Conservation (phyloP, 164 flowering plant genomes). For the Berberis vulgaris region DNA sequence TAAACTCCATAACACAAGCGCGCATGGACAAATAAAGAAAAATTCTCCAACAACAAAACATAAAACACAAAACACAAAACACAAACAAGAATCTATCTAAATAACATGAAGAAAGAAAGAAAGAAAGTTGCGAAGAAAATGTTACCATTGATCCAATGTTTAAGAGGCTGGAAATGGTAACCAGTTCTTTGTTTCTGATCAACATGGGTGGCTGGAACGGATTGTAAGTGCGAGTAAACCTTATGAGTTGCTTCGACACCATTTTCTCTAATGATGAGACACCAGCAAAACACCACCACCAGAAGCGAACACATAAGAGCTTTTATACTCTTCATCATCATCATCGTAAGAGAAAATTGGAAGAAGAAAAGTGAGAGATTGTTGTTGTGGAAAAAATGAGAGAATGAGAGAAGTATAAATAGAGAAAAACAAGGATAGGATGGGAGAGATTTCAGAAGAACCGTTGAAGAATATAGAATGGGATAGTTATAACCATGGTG, state of each 20-base stretch:
- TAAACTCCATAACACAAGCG: too few relatives aligned
- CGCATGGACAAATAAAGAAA: not conserved
- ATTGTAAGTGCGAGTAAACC: conserved; percentile 5
- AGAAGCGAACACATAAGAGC: not conserved
- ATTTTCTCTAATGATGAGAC: not conserved
- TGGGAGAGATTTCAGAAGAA: too few relatives aligned
- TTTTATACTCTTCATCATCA: not conserved
- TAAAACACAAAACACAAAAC: not conserved
- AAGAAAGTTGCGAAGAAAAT: not conserved
- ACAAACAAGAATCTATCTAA: too few relatives aligned
- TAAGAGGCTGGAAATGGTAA: conserved; percentile 26
- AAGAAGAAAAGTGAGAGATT: not conserved
- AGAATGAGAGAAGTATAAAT: not conserved
- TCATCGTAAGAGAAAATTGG: not conserved
- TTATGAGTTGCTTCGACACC: conserved; percentile 20
- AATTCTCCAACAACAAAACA: not conserved
- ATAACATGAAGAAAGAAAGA: not conserved
- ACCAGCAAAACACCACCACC: not conserved
- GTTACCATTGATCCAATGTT: conserved; percentile 28
- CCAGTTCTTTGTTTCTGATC: conserved; percentile 11
- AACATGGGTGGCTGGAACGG: not conserved
- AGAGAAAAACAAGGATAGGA: too few relatives aligned
- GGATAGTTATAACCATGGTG: too few relatives aligned
- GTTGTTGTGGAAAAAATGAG: not conserved
- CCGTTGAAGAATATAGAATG: too few relatives aligned